Percentiles rank a stretch among this genome's conserved stretches.
phyloP scores from a whole-genome alignment of 345 rosid species.

The Moricandia moricandioides region DNA sequence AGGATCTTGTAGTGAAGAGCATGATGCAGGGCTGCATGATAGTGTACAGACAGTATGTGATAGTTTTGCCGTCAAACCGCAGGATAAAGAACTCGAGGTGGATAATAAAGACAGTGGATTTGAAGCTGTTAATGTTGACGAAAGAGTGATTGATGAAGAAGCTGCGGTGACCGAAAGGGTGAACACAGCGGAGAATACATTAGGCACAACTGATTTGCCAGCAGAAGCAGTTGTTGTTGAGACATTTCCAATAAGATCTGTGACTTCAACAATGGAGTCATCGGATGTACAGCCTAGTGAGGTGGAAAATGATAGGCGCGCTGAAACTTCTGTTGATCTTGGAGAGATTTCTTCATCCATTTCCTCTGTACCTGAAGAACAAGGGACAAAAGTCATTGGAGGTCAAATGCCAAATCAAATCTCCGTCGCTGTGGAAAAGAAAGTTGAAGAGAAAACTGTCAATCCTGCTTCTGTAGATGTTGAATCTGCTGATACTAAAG shows the following conservation, averaged over 20 bases:
- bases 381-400: constrained; percentile 12
- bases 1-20: constrained; percentile 15
- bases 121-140: constrained; percentile 29
- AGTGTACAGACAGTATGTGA: background rate
- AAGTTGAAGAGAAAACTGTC: constrained; percentile 10
- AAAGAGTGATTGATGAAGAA: constrained; percentile 1
- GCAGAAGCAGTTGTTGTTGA: constrained; percentile 45
- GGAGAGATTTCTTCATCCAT: constrained; percentile 17
- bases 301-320: constrained; percentile 19
- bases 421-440: constrained; percentile 3
- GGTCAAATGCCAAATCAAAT: constrained; percentile 13
- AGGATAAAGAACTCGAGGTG: background rate
- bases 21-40: background rate
- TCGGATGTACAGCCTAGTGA: constrained; percentile 30
- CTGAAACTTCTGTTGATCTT: background rate
- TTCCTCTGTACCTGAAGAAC: constrained; percentile 19
- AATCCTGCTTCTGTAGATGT: constrained; percentile 22
- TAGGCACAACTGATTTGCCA: constrained; percentile 17
- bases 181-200: constrained; percentile 6
- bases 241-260: constrained; percentile 50
- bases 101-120: background rate
- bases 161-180: constrained; percentile 6
- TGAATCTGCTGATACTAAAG: constrained; percentile 2
- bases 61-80: constrained; percentile 10
- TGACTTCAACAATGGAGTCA: constrained; percentile 33